Conservation (phyloP, 305 asterid genomes). For the Caryopteris hybrid region DNA sequence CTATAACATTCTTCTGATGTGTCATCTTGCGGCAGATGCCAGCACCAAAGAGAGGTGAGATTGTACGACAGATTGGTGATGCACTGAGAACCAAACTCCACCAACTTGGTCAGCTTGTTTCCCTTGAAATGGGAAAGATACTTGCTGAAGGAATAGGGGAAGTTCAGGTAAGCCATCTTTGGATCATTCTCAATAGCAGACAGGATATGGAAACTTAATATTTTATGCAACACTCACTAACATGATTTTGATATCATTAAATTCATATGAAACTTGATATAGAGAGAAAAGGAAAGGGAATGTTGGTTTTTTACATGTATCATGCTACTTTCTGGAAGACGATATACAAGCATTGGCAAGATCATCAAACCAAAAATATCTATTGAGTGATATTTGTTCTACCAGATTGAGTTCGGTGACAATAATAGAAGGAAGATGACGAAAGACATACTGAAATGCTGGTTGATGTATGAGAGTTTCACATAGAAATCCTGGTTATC, state of each 20-base stretch:
- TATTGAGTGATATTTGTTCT: no score
- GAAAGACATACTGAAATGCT: no score
- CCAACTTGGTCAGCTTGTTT: constrained; percentile 88
- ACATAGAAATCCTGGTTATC: no score
- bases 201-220: background rate
- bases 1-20: no score
- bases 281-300: no score
- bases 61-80: constrained; percentile 98
- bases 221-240: background rate
- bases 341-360: no score
- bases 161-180: constrained; percentile 60
- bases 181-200: background rate
- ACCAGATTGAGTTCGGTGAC: no score
- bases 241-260: background rate
- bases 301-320: no score
- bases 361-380: no score
- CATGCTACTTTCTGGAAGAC: no score
- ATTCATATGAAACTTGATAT: background rate
- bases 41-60: constrained; percentile 97
- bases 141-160: constrained; percentile 98
- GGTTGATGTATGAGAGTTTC: no score
- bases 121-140: constrained; percentile 97
- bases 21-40: constrained; percentile 58
- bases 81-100: constrained; percentile 80
- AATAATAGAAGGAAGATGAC: no score